Evolutionary conservation across 2,329 filamentous ascomycete genomes (phyloP).

Genomic region (Pezizomycotina sp.): DNA sequence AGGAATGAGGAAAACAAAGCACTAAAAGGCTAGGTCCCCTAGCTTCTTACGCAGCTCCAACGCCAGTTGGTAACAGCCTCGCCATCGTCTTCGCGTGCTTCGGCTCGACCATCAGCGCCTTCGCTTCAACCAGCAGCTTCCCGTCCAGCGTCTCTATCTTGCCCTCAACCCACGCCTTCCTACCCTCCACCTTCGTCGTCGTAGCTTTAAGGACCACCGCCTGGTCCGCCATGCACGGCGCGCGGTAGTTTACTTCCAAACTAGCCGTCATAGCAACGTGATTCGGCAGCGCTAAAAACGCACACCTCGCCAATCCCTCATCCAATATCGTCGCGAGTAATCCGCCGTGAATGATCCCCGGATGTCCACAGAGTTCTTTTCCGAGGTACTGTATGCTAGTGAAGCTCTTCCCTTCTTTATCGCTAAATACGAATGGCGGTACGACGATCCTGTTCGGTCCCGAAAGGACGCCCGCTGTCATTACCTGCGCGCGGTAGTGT

Average conservation of each 20-base stretch:
- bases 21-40: too few relatives aligned
- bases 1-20: too few relatives aligned
- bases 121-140: slow-evolving; percentile 59
- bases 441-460: slow-evolving; percentile 63
- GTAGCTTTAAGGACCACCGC: slow-evolving; percentile 64
- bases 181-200: slow-evolving; percentile 72
- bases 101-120: slow-evolving; percentile 76
- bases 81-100: slow-evolving; percentile 46
- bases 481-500: slow-evolving; percentile 50
- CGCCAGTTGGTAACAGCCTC: too few relatives aligned
- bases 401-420: slow-evolving; percentile 50
- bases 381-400: slow-evolving; percentile 66
- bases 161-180: slow-evolving; percentile 89
- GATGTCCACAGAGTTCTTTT: slow-evolving; percentile 67
- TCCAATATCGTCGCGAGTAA: slow-evolving; percentile 83
- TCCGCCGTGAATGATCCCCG: slow-evolving; percentile 79
- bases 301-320: slow-evolving; percentile 74
- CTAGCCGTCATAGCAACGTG: slow-evolving; percentile 76
- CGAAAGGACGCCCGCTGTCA: slow-evolving; percentile 65
- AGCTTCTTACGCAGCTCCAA: too few relatives aligned
- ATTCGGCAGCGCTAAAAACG: slow-evolving; percentile 73
- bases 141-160: slow-evolving; percentile 63
- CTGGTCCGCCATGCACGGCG: slow-evolving; percentile 56
- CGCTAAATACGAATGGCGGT: slow-evolving; percentile 62
- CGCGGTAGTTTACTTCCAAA: slow-evolving; percentile 65